Percentiles rank a stretch among this genome's conserved stretches.
These are phyloP conservation scores for Escovopsis sp. DNA, from an alignment of 2,329 filamentous ascomycete species.

Conservation along the genomic window DNA sequence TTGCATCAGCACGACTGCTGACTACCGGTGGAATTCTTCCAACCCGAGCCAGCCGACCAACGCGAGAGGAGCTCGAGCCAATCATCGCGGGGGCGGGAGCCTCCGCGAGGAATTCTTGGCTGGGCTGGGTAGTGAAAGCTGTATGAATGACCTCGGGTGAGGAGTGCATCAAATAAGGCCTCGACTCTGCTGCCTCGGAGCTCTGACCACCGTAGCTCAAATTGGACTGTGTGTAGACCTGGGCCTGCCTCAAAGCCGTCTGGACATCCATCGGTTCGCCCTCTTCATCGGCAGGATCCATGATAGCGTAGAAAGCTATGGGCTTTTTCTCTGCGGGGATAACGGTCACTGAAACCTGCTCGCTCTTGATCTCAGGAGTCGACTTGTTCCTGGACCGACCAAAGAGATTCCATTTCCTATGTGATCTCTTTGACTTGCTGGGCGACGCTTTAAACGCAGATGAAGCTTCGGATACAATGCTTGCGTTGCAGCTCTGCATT, in stretches of 20 bases:
- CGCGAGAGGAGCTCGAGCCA: conserved; percentile 9
- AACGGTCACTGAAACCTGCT: conserved; percentile 32
- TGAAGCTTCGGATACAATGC: conserved; percentile 43
- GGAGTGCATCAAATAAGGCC: neutral
- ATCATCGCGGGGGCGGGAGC: neutral
- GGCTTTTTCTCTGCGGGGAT: conserved; percentile 35
- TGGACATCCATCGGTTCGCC: conserved; percentile 24
- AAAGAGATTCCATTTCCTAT: conserved; percentile 50
- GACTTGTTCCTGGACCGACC: conserved; percentile 36
- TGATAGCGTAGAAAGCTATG: conserved; percentile 45
- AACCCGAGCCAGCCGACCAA: conserved; percentile 60
- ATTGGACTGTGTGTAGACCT: conserved; percentile 17
- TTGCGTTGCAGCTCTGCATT: conserved; percentile 42
- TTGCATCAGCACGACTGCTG: conserved; percentile 45
- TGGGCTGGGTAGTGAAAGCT: neutral
- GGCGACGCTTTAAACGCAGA: conserved; percentile 18
- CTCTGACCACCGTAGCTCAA: conserved; percentile 2
- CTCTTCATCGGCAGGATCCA: conserved; percentile 44
- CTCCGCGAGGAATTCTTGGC: neutral
- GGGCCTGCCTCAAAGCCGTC: conserved; percentile 36
- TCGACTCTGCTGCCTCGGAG: neutral
- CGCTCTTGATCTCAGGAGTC: conserved; percentile 18
- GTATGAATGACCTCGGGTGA: neutral
- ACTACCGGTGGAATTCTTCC: conserved; percentile 77
- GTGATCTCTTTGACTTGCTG: conserved; percentile 44